Evolutionary conservation across 768 basidiomycete genomes (phyloP).

Genomic region (Lactarius quietus): DNA sequence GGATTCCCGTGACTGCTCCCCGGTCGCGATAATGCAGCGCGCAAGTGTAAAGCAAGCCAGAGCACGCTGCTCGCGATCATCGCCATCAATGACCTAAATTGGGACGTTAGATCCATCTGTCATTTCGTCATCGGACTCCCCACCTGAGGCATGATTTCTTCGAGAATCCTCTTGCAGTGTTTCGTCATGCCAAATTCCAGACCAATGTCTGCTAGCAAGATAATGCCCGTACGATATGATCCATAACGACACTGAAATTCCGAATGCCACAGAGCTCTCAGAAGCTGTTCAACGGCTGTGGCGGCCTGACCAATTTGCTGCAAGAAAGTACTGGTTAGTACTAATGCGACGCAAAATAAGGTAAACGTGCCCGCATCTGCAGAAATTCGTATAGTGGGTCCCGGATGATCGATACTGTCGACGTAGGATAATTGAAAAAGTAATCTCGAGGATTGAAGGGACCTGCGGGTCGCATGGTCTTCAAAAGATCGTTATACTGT

Average conservation of each 20-base stretch:
- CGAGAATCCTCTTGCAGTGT: slow-evolving; percentile 58
- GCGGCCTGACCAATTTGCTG: slow-evolving; percentile 65
- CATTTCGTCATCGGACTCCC: slow-evolving; percentile 15
- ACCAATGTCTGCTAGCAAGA: slow-evolving; percentile 73
- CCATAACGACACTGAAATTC: slow-evolving; percentile 71
- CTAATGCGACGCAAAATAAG: background rate
- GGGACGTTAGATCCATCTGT: background rate
- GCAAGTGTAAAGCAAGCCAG: slow-evolving; percentile 71
- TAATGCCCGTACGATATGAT: slow-evolving; percentile 63
- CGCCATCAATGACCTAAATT: slow-evolving; percentile 60
- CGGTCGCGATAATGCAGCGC: slow-evolving; percentile 66
- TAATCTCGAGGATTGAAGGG: slow-evolving; percentile 56
- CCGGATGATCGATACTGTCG: slow-evolving; percentile 37
- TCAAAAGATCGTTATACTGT: slow-evolving; percentile 61
- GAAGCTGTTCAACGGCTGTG: slow-evolving; percentile 57
- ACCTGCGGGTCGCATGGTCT: slow-evolving; percentile 55
- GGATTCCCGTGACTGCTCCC: slow-evolving; percentile 34
- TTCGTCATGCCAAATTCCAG: slow-evolving; percentile 75
- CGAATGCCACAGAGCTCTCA: slow-evolving; percentile 73
- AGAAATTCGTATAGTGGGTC: slow-evolving; percentile 44
- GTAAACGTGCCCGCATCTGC: slow-evolving; percentile 36
- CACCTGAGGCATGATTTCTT: slow-evolving; percentile 83
- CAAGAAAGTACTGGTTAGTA: slow-evolving; percentile 8
- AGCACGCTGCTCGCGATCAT: slow-evolving; percentile 73
- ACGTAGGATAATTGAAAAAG: slow-evolving; percentile 41